Percentiles rank a stretch among this genome's conserved stretches.
These are phyloP conservation scores for Orbilia quercus DNA, from an alignment of 2,329 filamentous ascomycete species.

Conservation along the genomic window DNA sequence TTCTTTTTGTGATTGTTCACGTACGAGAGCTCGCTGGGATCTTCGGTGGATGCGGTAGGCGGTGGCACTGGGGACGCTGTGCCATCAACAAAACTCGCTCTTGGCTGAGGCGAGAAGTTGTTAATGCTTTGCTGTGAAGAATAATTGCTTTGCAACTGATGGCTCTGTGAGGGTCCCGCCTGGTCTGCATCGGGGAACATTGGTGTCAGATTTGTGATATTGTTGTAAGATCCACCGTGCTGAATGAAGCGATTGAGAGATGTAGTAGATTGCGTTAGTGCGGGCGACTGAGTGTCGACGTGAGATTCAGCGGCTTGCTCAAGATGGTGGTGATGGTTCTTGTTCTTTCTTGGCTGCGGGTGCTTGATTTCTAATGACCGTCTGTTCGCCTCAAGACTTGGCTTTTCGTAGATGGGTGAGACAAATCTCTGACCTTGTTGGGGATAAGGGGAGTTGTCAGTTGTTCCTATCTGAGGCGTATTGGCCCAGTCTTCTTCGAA, in stretches of 20 bases:
- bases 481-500: slow-evolving; percentile 67
- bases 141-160: slow-evolving; percentile 32
- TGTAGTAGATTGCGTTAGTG: slow-evolving; percentile 42
- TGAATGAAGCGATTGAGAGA: slow-evolving; percentile 54
- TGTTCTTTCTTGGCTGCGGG: slow-evolving; percentile 58
- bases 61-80: slow-evolving; percentile 22
- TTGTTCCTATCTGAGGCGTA: slow-evolving; percentile 45
- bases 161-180: slow-evolving; percentile 14
- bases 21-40: slow-evolving; percentile 35
- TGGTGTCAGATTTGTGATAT: slow-evolving; percentile 44
- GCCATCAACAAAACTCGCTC: slow-evolving; percentile 23
- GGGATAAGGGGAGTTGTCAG: slow-evolving; percentile 54
- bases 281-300: slow-evolving; percentile 49
- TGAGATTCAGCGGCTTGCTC: slow-evolving; percentile 57
- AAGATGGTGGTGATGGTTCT: slow-evolving; percentile 57
- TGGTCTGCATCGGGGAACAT: slow-evolving; percentile 52
- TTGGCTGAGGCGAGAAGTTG: slow-evolving; percentile 18
- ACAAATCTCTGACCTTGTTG: slow-evolving; percentile 53
- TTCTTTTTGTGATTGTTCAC: slow-evolving; percentile 53
- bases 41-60: slow-evolving; percentile 26
- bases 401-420: slow-evolving; percentile 58
- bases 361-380: slow-evolving; percentile 60
- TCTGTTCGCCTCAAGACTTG: slow-evolving; percentile 60
- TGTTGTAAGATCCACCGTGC: slow-evolving; percentile 52
- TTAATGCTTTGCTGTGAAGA: slow-evolving; percentile 33